These are phyloP conservation scores for Inonotus hispidus DNA, from an alignment of 1,284 basidiomycete species.

Conservation along the genomic window DNA sequence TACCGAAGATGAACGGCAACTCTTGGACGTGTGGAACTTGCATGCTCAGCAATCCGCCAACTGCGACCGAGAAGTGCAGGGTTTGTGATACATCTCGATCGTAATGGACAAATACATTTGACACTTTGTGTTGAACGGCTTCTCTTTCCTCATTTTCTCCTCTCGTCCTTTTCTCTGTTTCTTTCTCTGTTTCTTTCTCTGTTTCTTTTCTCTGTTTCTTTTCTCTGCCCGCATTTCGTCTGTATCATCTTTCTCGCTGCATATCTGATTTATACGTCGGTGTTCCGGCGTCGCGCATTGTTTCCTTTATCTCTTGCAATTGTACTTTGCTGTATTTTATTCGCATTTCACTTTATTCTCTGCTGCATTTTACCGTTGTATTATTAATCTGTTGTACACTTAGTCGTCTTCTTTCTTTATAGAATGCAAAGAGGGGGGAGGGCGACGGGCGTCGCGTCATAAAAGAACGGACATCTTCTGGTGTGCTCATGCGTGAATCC, in stretches of 20 bases:
- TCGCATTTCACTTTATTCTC: neutral
- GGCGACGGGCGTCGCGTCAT: neutral
- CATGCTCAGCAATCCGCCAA: conserved; percentile 34
- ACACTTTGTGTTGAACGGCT: neutral
- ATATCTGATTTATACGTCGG: neutral
- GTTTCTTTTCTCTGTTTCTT: neutral
- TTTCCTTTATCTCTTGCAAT: neutral
- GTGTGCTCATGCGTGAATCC: conserved; percentile 7
- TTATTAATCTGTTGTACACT: conserved; percentile 4
- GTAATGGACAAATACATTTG: neutral
- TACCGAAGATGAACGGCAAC: conserved; percentile 30
- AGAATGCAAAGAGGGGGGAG: neutral
- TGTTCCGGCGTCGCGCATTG: neutral
- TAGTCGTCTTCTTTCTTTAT: conserved; percentile 7
- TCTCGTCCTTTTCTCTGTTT: neutral
- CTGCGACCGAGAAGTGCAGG: conserved; percentile 32
- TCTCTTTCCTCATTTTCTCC: neutral
- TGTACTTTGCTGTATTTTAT: neutral
- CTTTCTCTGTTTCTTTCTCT: neutral
- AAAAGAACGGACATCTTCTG: conserved; percentile 5
- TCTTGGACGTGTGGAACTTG: conserved; percentile 43
- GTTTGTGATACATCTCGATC: conserved; percentile 36
- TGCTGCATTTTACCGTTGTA: conserved; percentile 1
- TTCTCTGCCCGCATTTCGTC: neutral
- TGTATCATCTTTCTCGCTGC: neutral